Base-by-base conservation (phyloP, 129 eudicot genomes). In the Pittosporum tobira region DNA sequence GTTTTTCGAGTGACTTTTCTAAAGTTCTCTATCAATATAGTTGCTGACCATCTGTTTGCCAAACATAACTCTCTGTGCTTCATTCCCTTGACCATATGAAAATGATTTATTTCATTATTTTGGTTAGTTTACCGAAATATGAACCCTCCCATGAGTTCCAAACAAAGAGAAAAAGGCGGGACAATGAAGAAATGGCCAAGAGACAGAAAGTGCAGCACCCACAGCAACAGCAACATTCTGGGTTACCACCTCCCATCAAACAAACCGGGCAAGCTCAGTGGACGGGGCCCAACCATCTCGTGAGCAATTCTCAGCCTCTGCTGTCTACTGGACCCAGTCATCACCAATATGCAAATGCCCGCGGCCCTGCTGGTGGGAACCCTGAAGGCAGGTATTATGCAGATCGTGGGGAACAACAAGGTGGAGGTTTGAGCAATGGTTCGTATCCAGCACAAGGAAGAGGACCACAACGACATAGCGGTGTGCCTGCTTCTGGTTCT, bases 91-190 rank as follows among this genome's bases (percentile, higher is more conserved):
- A 5, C 18, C 18, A 47, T 61, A 19, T 16, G 44, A 53, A 61
- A 12, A 48, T 48, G 44, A 55, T 24, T 25, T 67, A 21, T 7
- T 14, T 27, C 13, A 9, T 55, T 36, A 8, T 29, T 21, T 30
- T 44, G 26, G 38, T 70, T 27, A 89, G 95, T 73, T 78, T 89
- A 70, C 93, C 97, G 0, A 85, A 85, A 55, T 89, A 89, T 38
- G 97, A 89, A 63, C 65, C 97, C 47, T 89, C 97, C 13, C 97
- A 89, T 20, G 95, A 85, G 81, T 85, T 77, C 75, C 94, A 88
- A 34, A 84, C 96, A 19, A 88, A 88, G 91, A 84, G 81, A 64
- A 84, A 82, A 71, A 73, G 94, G 62, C 61, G 94, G 4, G 83
- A 77, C 64, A 84, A 88, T 34, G 94, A 88, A 30, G 96, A 88